Evolutionary conservation across 169 alveolate species (phyloP), one percentile per base, ranked within the genome.

Genomic region (Eimeria tenella): DNA sequence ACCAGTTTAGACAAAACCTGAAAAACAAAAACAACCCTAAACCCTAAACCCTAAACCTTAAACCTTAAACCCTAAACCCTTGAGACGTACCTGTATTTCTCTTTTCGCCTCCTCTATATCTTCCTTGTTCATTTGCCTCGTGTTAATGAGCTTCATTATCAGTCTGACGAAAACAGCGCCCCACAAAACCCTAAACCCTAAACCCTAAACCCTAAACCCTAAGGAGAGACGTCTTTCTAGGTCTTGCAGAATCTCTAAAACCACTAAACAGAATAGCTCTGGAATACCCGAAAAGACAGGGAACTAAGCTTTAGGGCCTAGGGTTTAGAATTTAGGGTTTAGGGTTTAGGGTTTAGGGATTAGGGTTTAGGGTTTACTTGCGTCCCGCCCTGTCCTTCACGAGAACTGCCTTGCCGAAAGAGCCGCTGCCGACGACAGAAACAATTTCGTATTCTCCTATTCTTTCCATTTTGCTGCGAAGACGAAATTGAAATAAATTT

Each of bases 361-460:
- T n/a, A n/a, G n/a, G n/a, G n/a, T n/a, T n/a, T n/a, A n/a, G n/a
- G n/a, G n/a, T n/a, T 4, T 62, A 91, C 95, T 70, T 91, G 65
- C 77, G 50, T 5, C 91, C 95, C 0, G 52, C 70, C 49, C 68
- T 91, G 62, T 91, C 95, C 56, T 73, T 91, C 74, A 91, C 95
- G 49, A 91, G 90, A 65, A 91, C 95, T 0, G 95, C 95, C 86
- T 81, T 91, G 63, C 95, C 95, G 56, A 91, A 91, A 50, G 95
- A 91, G 75, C 95, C 95, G 75, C 92, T 91, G 70, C 95, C 95
- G 21, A 91, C 95, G 42, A 91, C 95, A 23, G 92, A 63, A 60
- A 77, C 86, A 56, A 91, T 68, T 63, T 91, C 95, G 86, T 91
- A 91, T 15, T 81, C 92, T 9, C 95, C 95, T 9, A 91, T 62